These are phyloP conservation scores for Bromus sterilis DNA, from an alignment of 176 grass and related monocot species.

Conservation along the genomic window DNA sequence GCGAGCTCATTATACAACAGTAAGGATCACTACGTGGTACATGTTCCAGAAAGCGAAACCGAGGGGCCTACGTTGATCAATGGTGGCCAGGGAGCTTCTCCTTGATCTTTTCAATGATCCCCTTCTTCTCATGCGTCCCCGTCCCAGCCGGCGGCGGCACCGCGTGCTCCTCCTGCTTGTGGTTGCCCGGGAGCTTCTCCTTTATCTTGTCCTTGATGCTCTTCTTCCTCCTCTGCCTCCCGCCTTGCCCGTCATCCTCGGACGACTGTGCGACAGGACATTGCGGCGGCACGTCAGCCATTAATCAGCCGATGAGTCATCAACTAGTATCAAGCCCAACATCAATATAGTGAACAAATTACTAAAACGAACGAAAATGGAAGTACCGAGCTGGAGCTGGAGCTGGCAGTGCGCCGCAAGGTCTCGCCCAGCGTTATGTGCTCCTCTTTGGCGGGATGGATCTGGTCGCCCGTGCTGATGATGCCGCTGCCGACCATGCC, in stretches of 20 bases:
- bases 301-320: background rate
- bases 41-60: background rate
- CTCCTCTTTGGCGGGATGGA: conserved; percentile 19
- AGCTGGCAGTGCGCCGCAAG: conserved; percentile 47
- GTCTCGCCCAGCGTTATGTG: conserved; percentile 32
- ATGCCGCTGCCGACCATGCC: background rate
- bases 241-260: conserved; percentile 61
- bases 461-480: background rate
- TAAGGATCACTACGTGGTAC: background rate
- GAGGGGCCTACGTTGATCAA: background rate
- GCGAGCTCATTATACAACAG: background rate
- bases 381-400: conserved; percentile 47
- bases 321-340: background rate
- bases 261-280: conserved; percentile 27
- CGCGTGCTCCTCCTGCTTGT: conserved; percentile 30
- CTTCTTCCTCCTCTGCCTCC: conserved; percentile 79
- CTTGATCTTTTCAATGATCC: conserved; percentile 79
- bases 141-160: background rate
- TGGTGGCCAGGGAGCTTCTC: conserved; percentile 74
- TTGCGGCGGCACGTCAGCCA: too few species aligned
- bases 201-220: conserved; percentile 75
- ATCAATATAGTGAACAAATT: background rate
- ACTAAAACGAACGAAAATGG: too few species aligned
- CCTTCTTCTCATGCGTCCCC: conserved; percentile 69
- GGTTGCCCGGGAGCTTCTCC: conserved; percentile 62